A percentile compares a stretch with the other conserved stretches of the same genome.
Conservation (phyloP, 805 yeast genomes). For the Spathaspora girioi region DNA sequence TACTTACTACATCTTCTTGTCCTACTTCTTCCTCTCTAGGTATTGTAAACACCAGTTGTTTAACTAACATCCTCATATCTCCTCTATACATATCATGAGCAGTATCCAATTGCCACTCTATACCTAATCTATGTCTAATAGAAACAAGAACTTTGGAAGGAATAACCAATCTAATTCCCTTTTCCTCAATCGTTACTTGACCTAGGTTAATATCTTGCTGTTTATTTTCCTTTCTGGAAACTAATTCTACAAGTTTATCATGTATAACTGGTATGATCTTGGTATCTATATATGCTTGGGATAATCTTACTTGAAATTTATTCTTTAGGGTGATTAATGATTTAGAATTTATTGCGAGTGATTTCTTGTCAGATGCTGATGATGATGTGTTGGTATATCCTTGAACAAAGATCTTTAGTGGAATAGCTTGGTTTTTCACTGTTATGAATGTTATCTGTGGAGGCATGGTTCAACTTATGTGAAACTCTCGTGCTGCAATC, state of each 20-base stretch:
- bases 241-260: background rate
- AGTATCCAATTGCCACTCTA: background rate
- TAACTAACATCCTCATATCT: background rate
- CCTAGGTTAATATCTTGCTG: background rate
- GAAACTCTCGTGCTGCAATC: too few relatives aligned
- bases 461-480: slow-evolving; percentile 7
- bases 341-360: slow-evolving; percentile 9
- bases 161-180: slow-evolving; percentile 2
- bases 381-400: background rate
- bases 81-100: background rate
- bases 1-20: background rate
- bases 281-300: slow-evolving; percentile 6
- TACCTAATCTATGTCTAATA: background rate
- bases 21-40: background rate
- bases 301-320: slow-evolving; percentile 8
- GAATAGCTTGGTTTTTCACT: slow-evolving; percentile 5
- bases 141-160: background rate
- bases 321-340: slow-evolving; percentile 10
- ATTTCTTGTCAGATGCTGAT: background rate
- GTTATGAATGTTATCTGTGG: slow-evolving; percentile 11
- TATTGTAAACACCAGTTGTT: background rate
- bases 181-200: background rate
- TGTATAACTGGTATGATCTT: background rate
- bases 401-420: slow-evolving; percentile 9
- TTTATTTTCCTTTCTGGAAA: background rate